phyloP scores from a whole-genome alignment of 306 rosid genomes.

The Cucumis cinereus region DNA sequence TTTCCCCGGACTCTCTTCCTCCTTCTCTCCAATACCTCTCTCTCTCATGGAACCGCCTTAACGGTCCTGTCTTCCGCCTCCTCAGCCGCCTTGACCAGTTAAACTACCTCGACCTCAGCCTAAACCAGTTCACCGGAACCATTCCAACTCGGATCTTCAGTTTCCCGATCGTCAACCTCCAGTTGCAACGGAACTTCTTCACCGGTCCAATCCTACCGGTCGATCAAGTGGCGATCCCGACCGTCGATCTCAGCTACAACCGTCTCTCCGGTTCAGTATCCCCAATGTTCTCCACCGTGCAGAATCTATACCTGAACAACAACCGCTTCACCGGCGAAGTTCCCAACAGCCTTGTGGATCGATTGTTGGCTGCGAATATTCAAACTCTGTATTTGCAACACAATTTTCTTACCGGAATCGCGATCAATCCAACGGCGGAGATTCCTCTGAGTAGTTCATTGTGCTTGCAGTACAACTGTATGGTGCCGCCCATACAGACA shows the following conservation, averaged over 20 bases:
- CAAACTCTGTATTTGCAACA: slow-evolving; percentile 78
- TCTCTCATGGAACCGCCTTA: slow-evolving; percentile 60
- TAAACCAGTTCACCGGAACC: slow-evolving; percentile 60
- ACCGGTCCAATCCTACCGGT: slow-evolving; percentile 45
- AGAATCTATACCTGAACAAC: slow-evolving; percentile 71
- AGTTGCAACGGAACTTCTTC: slow-evolving; percentile 59
- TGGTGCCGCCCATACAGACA: slow-evolving; percentile 83
- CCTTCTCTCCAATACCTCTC: slow-evolving; percentile 76
- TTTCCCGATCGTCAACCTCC: slow-evolving; percentile 61
- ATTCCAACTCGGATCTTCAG: slow-evolving; percentile 67
- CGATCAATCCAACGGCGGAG: slow-evolving; percentile 85
- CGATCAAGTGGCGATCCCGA: slow-evolving; percentile 49
- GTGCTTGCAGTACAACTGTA: slow-evolving; percentile 94
- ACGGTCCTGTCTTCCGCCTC: slow-evolving; percentile 46
- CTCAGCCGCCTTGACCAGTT: slow-evolving; percentile 50
- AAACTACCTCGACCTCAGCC: slow-evolving; percentile 69
- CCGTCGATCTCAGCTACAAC: slow-evolving; percentile 86
- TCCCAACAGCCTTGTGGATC: slow-evolving; percentile 63
- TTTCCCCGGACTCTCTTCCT: slow-evolving; percentile 44
- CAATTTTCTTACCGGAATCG: slow-evolving; percentile 69
- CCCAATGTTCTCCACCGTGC: slow-evolving; percentile 61
- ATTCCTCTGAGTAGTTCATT: slow-evolving; percentile 77
- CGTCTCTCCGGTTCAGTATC: slow-evolving; percentile 58
- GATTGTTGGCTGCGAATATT: slow-evolving; percentile 52
- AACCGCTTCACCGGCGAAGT: slow-evolving; percentile 85